These are phyloP conservation scores for Chaetomidium leptoderma DNA, from an alignment of 495 filamentous ascomycete genomes.

Conservation along the genomic window DNA sequence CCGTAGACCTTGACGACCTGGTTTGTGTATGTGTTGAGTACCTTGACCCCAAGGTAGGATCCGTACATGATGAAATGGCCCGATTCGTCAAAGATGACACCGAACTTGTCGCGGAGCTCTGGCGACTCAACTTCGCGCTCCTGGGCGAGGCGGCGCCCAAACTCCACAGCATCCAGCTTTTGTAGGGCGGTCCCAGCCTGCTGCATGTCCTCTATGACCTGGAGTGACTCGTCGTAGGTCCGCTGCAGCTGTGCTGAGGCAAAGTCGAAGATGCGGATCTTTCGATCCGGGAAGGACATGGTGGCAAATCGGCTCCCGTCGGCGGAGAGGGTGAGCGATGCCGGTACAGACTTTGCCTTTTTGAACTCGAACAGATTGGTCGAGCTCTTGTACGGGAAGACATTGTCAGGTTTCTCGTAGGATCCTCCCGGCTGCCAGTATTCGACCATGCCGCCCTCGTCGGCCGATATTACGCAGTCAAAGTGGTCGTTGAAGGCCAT, in stretches of 20 bases:
- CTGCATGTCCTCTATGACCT: constrained; percentile 86
- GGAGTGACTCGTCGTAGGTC: constrained; percentile 89
- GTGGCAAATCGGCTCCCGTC: constrained; percentile 80
- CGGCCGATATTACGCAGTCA: constrained; percentile 84
- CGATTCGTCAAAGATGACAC: constrained; percentile 92
- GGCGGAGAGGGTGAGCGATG: constrained; percentile 81
- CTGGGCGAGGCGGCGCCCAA: constrained; percentile 80
- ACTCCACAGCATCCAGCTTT: constrained; percentile 82
- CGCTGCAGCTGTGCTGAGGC: constrained; percentile 79
- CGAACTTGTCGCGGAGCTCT: constrained; percentile 63
- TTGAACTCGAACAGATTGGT: constrained; percentile 97
- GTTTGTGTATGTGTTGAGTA: constrained; percentile 93
- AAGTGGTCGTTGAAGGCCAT: constrained; percentile 87
- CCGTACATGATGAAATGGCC: constrained; percentile 94
- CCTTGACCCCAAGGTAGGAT: constrained; percentile 84
- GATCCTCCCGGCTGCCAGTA: constrained; percentile 81
- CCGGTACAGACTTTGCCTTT: constrained; percentile 81
- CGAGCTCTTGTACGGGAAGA: constrained; percentile 86
- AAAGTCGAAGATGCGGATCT: constrained; percentile 90
- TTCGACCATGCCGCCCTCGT: constrained; percentile 91
- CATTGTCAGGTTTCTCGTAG: constrained; percentile 87
- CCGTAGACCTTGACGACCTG: constrained; percentile 82
- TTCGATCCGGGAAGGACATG: constrained; percentile 88
- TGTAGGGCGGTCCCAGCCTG: constrained; percentile 78
- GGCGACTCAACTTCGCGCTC: constrained; percentile 77